Conservation (phyloP, 352 stramenopile species). For the Ophiocytium majus region DNA sequence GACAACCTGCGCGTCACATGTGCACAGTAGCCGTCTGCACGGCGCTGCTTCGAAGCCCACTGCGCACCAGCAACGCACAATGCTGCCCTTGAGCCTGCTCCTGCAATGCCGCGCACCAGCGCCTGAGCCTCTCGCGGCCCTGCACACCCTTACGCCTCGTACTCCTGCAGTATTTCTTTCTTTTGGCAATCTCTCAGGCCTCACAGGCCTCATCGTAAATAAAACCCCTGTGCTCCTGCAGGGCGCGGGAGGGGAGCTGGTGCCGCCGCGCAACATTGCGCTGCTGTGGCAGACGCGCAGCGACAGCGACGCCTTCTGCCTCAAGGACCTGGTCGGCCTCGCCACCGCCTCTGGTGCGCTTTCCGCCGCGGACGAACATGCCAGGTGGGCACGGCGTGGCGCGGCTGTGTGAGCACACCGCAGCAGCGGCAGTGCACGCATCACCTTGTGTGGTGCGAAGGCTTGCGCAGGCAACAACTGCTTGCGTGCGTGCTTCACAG, state of each 20-base stretch:
- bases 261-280: background rate
- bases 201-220: too few species aligned
- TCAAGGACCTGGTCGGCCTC: background rate
- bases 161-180: background rate
- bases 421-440: too few species aligned
- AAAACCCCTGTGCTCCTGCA: background rate
- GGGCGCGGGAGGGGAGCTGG: background rate
- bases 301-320: background rate
- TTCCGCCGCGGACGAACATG: too few species aligned
- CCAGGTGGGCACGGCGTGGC: too few species aligned
- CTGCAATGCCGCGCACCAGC: background rate
- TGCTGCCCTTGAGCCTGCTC: background rate
- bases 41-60: too few species aligned
- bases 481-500: too few species aligned
- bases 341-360: background rate
- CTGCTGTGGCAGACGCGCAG: slow-evolving; percentile 18
- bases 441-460: too few species aligned
- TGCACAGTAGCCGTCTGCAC: too few species aligned
- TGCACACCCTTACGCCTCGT: background rate
- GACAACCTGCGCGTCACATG: too few species aligned
- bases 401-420: too few species aligned
- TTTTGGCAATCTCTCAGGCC: background rate
- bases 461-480: too few species aligned
- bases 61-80: background rate
- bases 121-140: background rate